Base-by-base conservation (phyloP, 2,329 filamentous ascomycete species). In the Colletotrichum tropicale region DNA sequence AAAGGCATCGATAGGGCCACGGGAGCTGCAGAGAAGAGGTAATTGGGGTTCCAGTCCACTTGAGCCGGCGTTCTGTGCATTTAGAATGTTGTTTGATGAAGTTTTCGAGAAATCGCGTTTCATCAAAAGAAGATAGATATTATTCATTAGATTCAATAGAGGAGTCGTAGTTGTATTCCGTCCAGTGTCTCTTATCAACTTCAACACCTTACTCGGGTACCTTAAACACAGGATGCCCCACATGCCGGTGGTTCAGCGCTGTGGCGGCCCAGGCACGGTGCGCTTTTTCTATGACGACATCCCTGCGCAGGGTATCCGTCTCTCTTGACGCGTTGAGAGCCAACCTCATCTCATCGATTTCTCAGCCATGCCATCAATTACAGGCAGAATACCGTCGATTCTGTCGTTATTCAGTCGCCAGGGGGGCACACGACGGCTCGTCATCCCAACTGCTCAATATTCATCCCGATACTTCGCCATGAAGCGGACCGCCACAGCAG, bases 401-500 rank as follows among this genome's bases (percentile, higher is more conserved):
- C 4, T 52, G 43, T 2, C 43, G 1, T 2, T 21, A 3, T 52
- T 52, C 2, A 21, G 0, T 21, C n/a, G n/a, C 1, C n/a, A 52
- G 43, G 0, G 10, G 43, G 10, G 30, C 21, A 8, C 4, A 21
- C 1, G 30, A 34, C 18, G 12, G 58, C 3, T 62, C 0, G 13
- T 6, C 6, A 21, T 24, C n/a, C 5, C 6, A 26, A 2, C 0
- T 28, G 6, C 10, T 12, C 58, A 9, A 21, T 18, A n/a, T 34
- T 9, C 28, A 36, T 4, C 30, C n/a, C 52, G 65, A 30, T 67
- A 36, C 6, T 4, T 58, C 32, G 58, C 18, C 32, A 76, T 76
- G 74, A 76, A 76, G 71, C 58, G 74, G 4, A 74, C 34, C 8
- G 65, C 56, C 1, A 43, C 38, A 7, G n/a, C 75, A 8, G 71